phyloP scores from a whole-genome alignment of 257 asterid species.

The Solanum tarapatanum region DNA sequence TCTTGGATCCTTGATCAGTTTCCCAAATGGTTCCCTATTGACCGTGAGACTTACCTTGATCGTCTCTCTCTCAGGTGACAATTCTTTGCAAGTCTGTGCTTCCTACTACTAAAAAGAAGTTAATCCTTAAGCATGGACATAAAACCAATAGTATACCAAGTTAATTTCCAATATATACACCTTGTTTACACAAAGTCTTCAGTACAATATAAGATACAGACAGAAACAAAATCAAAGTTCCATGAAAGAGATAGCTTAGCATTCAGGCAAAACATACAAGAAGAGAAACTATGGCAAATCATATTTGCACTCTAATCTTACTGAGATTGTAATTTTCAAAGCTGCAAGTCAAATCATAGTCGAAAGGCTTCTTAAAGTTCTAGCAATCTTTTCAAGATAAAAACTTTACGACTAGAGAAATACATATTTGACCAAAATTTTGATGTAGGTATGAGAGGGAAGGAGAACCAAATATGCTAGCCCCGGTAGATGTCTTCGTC shows the following conservation, averaged over 20 bases:
- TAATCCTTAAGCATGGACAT: not conserved
- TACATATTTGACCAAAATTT: not conserved
- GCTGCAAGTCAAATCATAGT: not conserved
- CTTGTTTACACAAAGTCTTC: not conserved
- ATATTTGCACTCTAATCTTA: not conserved
- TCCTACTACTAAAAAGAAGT: not conserved
- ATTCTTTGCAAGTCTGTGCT: not conserved
- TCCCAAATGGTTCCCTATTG: slow-evolving; percentile 94
- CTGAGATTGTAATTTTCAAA: not conserved
- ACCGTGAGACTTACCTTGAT: slow-evolving; percentile 88
- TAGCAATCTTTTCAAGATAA: not conserved
- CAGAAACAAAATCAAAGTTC: not conserved
- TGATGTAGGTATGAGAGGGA: slow-evolving; percentile 77
- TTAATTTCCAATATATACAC: not conserved
- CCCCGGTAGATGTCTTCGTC: slow-evolving; percentile 78
- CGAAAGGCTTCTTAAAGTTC: not conserved
- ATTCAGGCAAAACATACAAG: not conserved
- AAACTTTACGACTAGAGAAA: not conserved
- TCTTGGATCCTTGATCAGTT: slow-evolving; percentile 99
- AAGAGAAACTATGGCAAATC: not conserved
- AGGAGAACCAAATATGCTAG: slow-evolving; percentile 85
- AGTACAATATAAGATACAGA: not conserved
- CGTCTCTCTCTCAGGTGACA: slow-evolving; percentile 84
- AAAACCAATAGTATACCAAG: not conserved
- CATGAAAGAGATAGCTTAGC: not conserved